Evolutionary conservation across 345 rosid species (phyloP), one percentile per base, ranked within the genome.

Genomic region (Lepidium sativum): DNA sequence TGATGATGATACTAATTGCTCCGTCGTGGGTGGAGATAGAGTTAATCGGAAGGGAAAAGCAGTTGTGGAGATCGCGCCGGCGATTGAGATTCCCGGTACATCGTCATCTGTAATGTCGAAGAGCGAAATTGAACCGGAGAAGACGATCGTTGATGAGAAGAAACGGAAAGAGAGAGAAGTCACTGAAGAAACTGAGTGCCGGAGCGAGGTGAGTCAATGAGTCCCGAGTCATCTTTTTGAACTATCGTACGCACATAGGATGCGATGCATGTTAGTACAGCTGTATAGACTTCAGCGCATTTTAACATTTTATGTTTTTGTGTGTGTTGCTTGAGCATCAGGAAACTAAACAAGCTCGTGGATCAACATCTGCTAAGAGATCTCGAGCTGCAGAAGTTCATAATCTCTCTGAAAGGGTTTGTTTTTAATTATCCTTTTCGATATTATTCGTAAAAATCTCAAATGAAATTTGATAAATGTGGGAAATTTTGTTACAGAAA

Each of bases 331-430:
- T 23, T 51, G 62, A 18, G n/a, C 10, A 38, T 50, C 63, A 73
- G 77, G 72, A 67, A 33, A 85, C 82, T 54, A 87, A 85, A 55
- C 81, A 72, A 74, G 59, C 29, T 29, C 77, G 80, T 43, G 87
- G 90, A 73, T 81, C 90, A 53, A 56, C 86, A 63, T 86, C 89
- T 18, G 59, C 81, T 2, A 87, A 87, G 80, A 86, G 95, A 74
- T 75, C 86, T 51, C 92, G 99, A 12, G 95, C 97, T 64, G 97
- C 99, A 6, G 82, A 94, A 77, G 95, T 94, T 76, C 99, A 94
- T 75, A 90, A 94, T 71, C 87, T 86, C 68, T 94, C 99, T 1
- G 99, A 94, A 67, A 86, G 99, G 90, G 99, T 94, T 25, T 18
- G 87, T 77, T 4, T 7, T 37, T 17, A 0, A 6, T 20, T 38